phyloP scores from a whole-genome alignment of 2,329 filamentous ascomycete species.

The Pseudovirgaria hyperparasitica region DNA sequence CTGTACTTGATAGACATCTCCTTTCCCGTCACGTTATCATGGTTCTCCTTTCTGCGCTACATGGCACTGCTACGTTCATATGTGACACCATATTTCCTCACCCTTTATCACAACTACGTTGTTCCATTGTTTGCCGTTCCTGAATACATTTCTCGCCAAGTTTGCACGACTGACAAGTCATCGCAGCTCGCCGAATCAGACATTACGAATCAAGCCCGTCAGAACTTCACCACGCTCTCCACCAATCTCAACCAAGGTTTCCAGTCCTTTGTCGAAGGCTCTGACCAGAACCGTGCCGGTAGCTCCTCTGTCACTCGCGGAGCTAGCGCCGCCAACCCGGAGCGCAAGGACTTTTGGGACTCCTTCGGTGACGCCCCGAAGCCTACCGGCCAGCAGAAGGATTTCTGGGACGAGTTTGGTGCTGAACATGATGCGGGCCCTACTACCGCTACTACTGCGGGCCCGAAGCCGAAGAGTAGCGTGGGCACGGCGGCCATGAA shows the following conservation, averaged over 20 bases:
- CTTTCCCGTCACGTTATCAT: neutral
- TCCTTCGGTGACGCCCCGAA: slow-evolving; percentile 60
- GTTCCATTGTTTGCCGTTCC: neutral
- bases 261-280: slow-evolving; percentile 77
- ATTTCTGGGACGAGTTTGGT: slow-evolving; percentile 38
- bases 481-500: slow-evolving; percentile 56
- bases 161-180: slow-evolving; percentile 11
- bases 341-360: slow-evolving; percentile 83
- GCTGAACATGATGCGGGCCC: slow-evolving; percentile 35
- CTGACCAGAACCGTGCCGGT: slow-evolving; percentile 24
- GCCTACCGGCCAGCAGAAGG: slow-evolving; percentile 38
- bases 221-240: slow-evolving; percentile 39
- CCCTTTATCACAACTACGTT: too few species aligned
- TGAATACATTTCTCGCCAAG: slow-evolving; percentile 1
- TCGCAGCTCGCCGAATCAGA: slow-evolving; percentile 58
- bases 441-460: slow-evolving; percentile 19
- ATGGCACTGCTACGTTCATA: too few species aligned
- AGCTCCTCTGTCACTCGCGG: slow-evolving; percentile 3
- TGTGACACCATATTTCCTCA: too few species aligned
- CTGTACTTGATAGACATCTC: neutral
- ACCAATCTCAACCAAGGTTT: slow-evolving; percentile 56
- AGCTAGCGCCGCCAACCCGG: slow-evolving; percentile 37
- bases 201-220: slow-evolving; percentile 45
- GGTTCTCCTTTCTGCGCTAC: slow-evolving; percentile 1
- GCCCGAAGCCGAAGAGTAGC: slow-evolving; percentile 31